phyloP scores from a whole-genome alignment of 2,329 filamentous ascomycete genomes.

The Gyromitra esculenta region DNA sequence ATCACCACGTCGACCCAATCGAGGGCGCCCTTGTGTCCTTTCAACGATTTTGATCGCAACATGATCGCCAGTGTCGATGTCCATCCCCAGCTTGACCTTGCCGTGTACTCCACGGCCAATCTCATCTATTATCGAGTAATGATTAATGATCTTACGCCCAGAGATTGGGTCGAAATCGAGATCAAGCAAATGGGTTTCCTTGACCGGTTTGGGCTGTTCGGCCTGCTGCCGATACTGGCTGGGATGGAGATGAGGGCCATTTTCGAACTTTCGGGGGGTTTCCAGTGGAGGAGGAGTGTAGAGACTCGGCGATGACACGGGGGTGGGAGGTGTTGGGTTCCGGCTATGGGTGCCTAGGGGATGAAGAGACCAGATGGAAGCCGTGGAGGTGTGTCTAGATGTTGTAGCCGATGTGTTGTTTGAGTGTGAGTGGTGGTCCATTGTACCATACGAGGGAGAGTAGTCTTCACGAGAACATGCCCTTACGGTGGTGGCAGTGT shows the following conservation, averaged over 20 bases:
- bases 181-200: conserved; percentile 57
- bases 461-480: conserved; percentile 45
- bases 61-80: conserved; percentile 76
- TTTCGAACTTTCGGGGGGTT: conserved; percentile 33
- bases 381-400: conserved; percentile 52
- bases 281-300: conserved; percentile 49
- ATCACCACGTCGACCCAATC: conserved; percentile 79
- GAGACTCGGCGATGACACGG: conserved; percentile 52
- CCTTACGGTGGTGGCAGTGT: conserved; percentile 31
- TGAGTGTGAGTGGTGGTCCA: conserved; percentile 43
- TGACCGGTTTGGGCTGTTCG: conserved; percentile 52
- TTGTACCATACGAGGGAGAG: conserved; percentile 36
- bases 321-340: conserved; percentile 53
- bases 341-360: conserved; percentile 41
- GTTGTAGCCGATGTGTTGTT: conserved; percentile 53
- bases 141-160: conserved; percentile 94
- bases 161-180: conserved; percentile 89
- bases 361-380: conserved; percentile 53
- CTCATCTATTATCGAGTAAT: conserved; percentile 96
- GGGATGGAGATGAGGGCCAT: conserved; percentile 55
- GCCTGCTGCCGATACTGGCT: conserved; percentile 52
- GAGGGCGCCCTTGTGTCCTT: conserved; percentile 89
- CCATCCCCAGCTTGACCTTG: conserved; percentile 94
- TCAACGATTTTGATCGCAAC: conserved; percentile 99
- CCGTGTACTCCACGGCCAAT: conserved; percentile 95